Conservation (phyloP, 2,329 filamentous ascomycete species). For the Nemania serpens region DNA sequence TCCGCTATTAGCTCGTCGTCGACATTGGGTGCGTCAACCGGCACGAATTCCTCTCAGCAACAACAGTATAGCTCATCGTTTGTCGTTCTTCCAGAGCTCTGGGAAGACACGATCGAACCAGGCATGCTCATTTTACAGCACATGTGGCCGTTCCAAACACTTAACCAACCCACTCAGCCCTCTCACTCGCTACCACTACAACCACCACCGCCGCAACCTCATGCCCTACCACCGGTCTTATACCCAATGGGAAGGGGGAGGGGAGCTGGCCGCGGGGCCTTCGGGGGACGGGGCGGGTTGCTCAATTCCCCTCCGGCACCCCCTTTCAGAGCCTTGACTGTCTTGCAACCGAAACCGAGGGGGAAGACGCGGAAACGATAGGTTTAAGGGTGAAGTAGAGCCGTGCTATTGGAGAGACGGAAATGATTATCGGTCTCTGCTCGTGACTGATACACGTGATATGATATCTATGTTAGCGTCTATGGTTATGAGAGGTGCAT, state of each 20-base stretch:
- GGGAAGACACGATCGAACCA: slow-evolving; percentile 61
- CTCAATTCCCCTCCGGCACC: too few species aligned
- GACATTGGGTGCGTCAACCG: slow-evolving; percentile 4
- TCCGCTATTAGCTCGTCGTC: slow-evolving; percentile 16
- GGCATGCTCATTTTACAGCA: slow-evolving; percentile 60
- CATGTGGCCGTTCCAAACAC: slow-evolving; percentile 56
- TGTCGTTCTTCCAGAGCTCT: slow-evolving; percentile 61
- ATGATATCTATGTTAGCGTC: too few species aligned
- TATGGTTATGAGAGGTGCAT: too few species aligned
- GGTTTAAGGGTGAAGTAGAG: too few species aligned
- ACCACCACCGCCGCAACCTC: background rate
- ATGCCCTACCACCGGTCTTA: background rate
- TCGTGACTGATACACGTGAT: too few species aligned
- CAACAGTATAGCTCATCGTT: slow-evolving; percentile 14
- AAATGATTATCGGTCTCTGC: too few species aligned
- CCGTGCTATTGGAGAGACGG: too few species aligned
- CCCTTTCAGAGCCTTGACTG: too few species aligned
- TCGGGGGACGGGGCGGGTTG: slow-evolving; percentile 8
- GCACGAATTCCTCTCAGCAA: slow-evolving; percentile 3
- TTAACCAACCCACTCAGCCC: slow-evolving; percentile 12
- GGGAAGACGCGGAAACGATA: too few species aligned
- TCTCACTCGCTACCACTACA: slow-evolving; percentile 14
- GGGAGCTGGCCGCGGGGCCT: slow-evolving; percentile 5
- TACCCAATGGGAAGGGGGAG: slow-evolving; percentile 2
- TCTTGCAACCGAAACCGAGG: too few species aligned